Percentiles rank a stretch among this genome's conserved stretches.
Conservation (phyloP, 1,139 yeast species). For the Spathaspora jeffriesii region DNA sequence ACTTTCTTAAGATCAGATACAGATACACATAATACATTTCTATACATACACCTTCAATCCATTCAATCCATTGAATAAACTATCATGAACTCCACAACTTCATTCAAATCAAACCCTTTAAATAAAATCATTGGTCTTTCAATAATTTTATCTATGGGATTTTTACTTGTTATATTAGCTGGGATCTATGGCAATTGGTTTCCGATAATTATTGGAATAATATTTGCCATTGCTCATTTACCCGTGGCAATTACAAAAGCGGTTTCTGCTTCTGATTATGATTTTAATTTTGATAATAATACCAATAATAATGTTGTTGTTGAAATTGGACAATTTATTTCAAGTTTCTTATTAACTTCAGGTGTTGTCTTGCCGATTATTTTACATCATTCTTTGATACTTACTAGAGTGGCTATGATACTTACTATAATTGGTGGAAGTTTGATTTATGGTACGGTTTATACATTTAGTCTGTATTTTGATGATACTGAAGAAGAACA, state of each 20-base stretch:
- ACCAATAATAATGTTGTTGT: conserved; percentile 29
- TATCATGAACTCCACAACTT: conserved; percentile 27
- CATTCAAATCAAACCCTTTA: conserved; percentile 53
- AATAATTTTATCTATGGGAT: conserved; percentile 74
- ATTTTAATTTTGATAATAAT: conserved; percentile 45
- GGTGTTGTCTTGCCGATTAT: conserved; percentile 71
- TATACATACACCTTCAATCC: neutral
- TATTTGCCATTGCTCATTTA: conserved; percentile 62
- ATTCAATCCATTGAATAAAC: conserved; percentile 9
- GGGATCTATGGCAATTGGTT: conserved; percentile 79
- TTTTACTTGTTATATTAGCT: conserved; percentile 74
- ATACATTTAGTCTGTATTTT: conserved; percentile 71
- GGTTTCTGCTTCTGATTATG: conserved; percentile 37
- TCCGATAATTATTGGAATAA: conserved; percentile 61
- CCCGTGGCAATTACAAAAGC: conserved; percentile 54
- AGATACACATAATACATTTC: too few species aligned
- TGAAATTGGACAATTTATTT: conserved; percentile 68
- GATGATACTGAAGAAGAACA: conserved; percentile 48
- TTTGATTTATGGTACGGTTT: conserved; percentile 71
- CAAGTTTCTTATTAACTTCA: conserved; percentile 66
- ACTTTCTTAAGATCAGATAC: too few species aligned
- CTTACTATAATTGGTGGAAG: conserved; percentile 72
- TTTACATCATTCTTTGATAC: conserved; percentile 62
- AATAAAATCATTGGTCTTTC: conserved; percentile 76
- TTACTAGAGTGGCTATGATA: conserved; percentile 57